phyloP scores from a whole-genome alignment of 176 grass and related monocot species.

The Musa acuminata region DNA sequence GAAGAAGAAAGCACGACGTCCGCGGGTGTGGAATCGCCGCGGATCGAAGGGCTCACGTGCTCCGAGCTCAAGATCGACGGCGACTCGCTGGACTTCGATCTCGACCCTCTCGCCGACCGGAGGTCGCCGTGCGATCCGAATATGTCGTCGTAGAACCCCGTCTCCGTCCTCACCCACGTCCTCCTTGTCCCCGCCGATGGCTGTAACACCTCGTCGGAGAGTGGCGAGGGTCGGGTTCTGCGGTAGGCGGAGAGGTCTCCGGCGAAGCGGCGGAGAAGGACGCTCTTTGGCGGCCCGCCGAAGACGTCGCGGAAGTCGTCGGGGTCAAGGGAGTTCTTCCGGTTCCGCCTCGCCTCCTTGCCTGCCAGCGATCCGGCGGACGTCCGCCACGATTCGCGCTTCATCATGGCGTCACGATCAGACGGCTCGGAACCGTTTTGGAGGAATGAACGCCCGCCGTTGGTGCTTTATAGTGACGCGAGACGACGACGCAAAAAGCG shows the following conservation, averaged over 20 bases:
- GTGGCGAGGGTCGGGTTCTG: background rate
- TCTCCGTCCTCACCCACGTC: conserved; percentile 33
- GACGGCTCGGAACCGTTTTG: background rate
- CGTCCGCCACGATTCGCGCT: conserved; percentile 75
- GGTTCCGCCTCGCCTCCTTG: conserved; percentile 38
- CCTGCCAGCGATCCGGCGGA: background rate
- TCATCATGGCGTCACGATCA: conserved; percentile 4
- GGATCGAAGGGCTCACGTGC: conserved; percentile 10
- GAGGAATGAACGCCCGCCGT: background rate
- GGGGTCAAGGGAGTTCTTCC: conserved; percentile 11
- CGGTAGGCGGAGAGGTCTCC: background rate
- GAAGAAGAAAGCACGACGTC: conserved; percentile 46
- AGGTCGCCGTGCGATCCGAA: conserved; percentile 36
- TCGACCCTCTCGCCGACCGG: background rate
- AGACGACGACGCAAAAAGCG: background rate
- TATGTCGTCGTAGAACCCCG: conserved; percentile 77
- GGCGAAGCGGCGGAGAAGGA: conserved; percentile 69
- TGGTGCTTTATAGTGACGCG: background rate
- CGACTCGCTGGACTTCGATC: conserved; percentile 35
- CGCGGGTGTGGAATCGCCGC: conserved; percentile 1
- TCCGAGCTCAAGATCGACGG: conserved; percentile 51
- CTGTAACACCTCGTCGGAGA: conserved; percentile 11
- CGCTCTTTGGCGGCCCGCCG: conserved; percentile 69
- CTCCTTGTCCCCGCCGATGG: conserved; percentile 8
- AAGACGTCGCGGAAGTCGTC: conserved; percentile 83